Percentiles rank a stretch among this genome's conserved stretches.
These are phyloP conservation scores for Sporothrix variecibatus DNA, from an alignment of 2,329 filamentous ascomycete genomes.

Conservation along the genomic window DNA sequence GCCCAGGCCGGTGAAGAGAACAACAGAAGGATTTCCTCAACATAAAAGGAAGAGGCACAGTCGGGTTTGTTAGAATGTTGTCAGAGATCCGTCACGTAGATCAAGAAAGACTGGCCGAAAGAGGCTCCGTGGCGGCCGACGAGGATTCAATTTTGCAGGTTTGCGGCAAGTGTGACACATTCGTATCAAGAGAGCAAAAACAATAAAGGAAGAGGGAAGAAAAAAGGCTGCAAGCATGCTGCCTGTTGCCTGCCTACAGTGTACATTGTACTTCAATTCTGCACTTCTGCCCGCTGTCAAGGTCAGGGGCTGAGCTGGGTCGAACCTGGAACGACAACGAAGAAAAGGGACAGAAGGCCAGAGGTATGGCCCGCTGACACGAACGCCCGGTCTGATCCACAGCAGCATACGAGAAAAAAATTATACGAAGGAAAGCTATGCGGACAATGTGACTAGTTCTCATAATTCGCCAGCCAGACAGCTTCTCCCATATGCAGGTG, in stretches of 20 bases:
- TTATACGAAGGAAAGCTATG: not conserved
- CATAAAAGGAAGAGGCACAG: conserved; percentile 11
- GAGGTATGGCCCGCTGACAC: not conserved
- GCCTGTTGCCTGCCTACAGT: not conserved
- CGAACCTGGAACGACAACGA: not conserved
- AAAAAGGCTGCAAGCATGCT: not conserved
- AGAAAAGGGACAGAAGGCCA: not conserved
- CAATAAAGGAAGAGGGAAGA: not conserved
- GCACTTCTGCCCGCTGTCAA: conserved; percentile 5
- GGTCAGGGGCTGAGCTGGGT: conserved; percentile 2
- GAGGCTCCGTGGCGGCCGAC: not conserved
- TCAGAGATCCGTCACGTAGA: not conserved
- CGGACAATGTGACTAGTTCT: not conserved
- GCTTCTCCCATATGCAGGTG: not conserved
- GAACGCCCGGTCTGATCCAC: not conserved
- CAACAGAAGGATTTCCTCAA: not conserved
- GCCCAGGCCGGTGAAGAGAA: not conserved
- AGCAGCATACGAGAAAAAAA: conserved; percentile 17
- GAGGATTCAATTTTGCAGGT: not conserved
- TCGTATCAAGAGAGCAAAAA: not conserved
- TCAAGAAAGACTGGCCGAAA: not conserved
- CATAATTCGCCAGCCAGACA: not conserved
- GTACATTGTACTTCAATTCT: not conserved
- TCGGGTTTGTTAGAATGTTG: not conserved
- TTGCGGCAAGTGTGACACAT: not conserved